Percentiles rank a stretch among this genome's conserved stretches.
Evolutionary conservation across 2,329 filamentous ascomycete genomes (phyloP).

Genomic region (Knufia fluminis): DNA sequence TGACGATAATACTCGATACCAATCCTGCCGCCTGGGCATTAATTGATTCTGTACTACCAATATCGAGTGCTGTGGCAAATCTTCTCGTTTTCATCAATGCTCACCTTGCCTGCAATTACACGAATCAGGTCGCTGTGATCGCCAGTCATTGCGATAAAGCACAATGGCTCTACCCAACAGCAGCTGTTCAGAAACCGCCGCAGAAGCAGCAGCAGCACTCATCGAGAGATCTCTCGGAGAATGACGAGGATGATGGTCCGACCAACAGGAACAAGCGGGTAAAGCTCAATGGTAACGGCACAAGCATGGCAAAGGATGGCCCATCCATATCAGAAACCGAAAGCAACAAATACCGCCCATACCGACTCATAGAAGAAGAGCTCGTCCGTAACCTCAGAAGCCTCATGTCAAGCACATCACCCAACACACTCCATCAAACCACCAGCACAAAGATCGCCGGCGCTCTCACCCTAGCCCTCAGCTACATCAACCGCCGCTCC

Average conservation of each 20-base stretch:
- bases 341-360: slow-evolving; percentile 90
- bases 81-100: slow-evolving; percentile 95
- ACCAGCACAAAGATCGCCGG: slow-evolving; percentile 83
- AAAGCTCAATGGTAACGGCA: slow-evolving; percentile 13
- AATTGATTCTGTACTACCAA: slow-evolving; percentile 62
- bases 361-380: slow-evolving; percentile 74
- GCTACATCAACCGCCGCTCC: slow-evolving; percentile 78
- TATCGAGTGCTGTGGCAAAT: slow-evolving; percentile 77
- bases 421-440: slow-evolving; percentile 53
- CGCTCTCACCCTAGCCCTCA: slow-evolving; percentile 78
- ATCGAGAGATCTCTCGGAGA: slow-evolving; percentile 10
- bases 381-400: slow-evolving; percentile 63
- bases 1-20: slow-evolving; percentile 87
- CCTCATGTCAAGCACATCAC: slow-evolving; percentile 62
- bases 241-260: slow-evolving; percentile 22
- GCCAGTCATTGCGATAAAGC: slow-evolving; percentile 82
- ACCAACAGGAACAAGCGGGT: slow-evolving; percentile 19
- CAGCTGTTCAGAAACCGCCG: slow-evolving; percentile 20
- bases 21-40: slow-evolving; percentile 91
- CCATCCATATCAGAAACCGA: slow-evolving; percentile 26
- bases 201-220: slow-evolving; percentile 12
- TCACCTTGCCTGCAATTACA: slow-evolving; percentile 85
- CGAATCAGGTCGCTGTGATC: slow-evolving; percentile 85
- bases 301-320: slow-evolving; percentile 19
- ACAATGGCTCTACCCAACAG: slow-evolving; percentile 76